Evolutionary conservation across 2,329 filamentous ascomycete genomes (phyloP).

Genomic region (Penicillium griseofulvum): DNA sequence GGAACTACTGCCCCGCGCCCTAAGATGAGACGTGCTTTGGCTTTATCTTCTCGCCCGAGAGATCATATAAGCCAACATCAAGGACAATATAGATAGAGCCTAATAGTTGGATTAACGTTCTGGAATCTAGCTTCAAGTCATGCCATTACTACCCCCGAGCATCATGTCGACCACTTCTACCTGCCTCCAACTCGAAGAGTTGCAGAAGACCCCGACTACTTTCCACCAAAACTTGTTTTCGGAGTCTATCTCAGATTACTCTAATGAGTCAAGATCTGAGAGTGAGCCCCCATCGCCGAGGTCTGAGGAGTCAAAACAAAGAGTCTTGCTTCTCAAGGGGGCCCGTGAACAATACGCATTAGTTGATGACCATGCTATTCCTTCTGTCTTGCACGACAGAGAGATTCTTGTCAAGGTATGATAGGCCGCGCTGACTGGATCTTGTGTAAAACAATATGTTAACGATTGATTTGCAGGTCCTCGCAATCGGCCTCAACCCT

Average conservation of each 20-base stretch:
- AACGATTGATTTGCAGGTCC: conserved; percentile 36
- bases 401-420: conserved; percentile 61
- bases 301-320: conserved; percentile 36
- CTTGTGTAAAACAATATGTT: not conserved
- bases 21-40: conserved; percentile 10
- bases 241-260: conserved; percentile 1
- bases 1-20: conserved; percentile 19
- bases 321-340: conserved; percentile 52
- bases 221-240: conserved; percentile 18
- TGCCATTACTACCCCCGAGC: conserved; percentile 15
- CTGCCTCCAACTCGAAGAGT: conserved; percentile 21
- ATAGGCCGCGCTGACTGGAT: not conserved
- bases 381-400: conserved; percentile 42
- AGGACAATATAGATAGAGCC: conserved; percentile 16
- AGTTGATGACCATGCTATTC: conserved; percentile 47
- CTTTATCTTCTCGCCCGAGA: conserved; percentile 24
- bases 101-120: not conserved
- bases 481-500: conserved; percentile 69
- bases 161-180: conserved; percentile 28
- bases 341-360: conserved; percentile 52
- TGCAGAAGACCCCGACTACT: conserved; percentile 11
- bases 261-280: not conserved
- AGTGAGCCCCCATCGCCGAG: not conserved
- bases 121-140: conserved; percentile 5
- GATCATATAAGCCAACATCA: not conserved